Base-by-base conservation (phyloP, 495 filamentous ascomycete species). In the Penicillium egyptiacum region DNA sequence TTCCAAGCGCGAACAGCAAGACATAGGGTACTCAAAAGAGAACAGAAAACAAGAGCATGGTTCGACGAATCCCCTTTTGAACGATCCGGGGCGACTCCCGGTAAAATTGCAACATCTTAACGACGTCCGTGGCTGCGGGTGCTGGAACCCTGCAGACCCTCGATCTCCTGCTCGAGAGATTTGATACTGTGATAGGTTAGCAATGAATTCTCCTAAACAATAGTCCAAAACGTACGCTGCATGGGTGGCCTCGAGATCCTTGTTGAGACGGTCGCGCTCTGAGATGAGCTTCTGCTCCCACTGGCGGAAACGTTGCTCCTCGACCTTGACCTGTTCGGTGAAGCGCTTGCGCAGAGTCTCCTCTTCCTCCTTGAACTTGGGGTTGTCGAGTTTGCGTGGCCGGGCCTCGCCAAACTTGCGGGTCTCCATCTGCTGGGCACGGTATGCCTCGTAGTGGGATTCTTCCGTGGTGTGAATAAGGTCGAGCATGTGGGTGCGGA, bases 361-460 rank as follows among this genome's bases (percentile, higher is more conserved):
- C 68, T 98, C 94, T 75, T 98, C 94, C 73, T 98, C 94, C 83
- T 98, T 98, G 86, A 98, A 98, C 83, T 98, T 98, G 75, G 94
- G 94, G 81, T 98, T 98, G 81, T 98, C 94, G 59, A 98, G 83
- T 82, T 98, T 98, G 75, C 92, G 82, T 60, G 94, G 94, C 51
- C 94, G 85, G 42, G 93, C 93, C 81, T 98, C 94, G 73, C 94
- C 94, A 63, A 98, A 98, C 78, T 98, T 98, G 75, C 94, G 86
- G 50, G 94, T 98, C 86, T 98, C 94, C 94, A 98, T 98, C 75
- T 98, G 94, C 73, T 94, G 90, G 33, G 95, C 94, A 63, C 94
- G 92, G 80, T 98, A 98, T 50, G 91, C 94, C 74, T 98, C 94
- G 80, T 98, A 98, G 82, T 98, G 94, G 62, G 88, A 86, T 79